A percentile compares a stretch with the other conserved stretches of the same genome.
phyloP scores from a whole-genome alignment of 2,329 filamentous ascomycete genomes.

The Xylariaceae sp. region DNA sequence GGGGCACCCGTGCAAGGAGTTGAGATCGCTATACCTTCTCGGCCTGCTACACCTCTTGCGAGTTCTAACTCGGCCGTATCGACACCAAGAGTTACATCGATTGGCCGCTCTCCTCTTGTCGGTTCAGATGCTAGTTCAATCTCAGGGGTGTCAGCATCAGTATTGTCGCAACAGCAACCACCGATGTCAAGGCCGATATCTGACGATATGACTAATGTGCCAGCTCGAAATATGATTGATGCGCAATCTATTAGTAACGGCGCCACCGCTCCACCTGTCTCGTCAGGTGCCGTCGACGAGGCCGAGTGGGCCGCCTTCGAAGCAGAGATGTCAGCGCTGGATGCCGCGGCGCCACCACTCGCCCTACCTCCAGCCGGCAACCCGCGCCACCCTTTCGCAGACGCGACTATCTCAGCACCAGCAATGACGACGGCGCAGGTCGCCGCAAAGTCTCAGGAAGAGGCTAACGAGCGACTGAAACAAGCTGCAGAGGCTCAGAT shows the following conservation, averaged over 20 bases:
- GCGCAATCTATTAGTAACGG: slow-evolving; percentile 2
- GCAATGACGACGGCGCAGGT: slow-evolving; percentile 62
- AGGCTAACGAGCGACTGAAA: slow-evolving; percentile 48
- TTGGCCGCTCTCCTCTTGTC: slow-evolving; percentile 39
- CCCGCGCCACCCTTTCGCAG: slow-evolving; percentile 32
- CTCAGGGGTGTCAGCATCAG: slow-evolving; percentile 10
- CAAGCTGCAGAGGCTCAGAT: slow-evolving; percentile 53
- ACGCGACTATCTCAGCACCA: slow-evolving; percentile 64
- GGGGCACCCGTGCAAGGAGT: slow-evolving; percentile 52
- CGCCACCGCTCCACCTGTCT: slow-evolving; percentile 1
- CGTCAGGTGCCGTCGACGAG: slow-evolving; percentile 52
- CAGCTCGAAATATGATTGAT: slow-evolving; percentile 1
- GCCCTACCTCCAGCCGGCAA: slow-evolving; percentile 1
- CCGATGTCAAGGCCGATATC: slow-evolving; percentile 24
- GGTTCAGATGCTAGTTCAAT: slow-evolving; percentile 18
- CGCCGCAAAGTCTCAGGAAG: slow-evolving; percentile 48
- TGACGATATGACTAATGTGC: slow-evolving; percentile 21
- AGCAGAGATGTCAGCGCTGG: slow-evolving; percentile 62
- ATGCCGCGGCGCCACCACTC: slow-evolving; percentile 20
- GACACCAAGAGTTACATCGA: slow-evolving; percentile 38
- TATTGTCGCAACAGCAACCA: slow-evolving; percentile 3
- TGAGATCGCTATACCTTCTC: slow-evolving; percentile 60
- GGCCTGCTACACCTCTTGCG: slow-evolving; percentile 56
- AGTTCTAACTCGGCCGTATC: slow-evolving; percentile 42
- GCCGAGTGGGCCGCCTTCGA: slow-evolving; percentile 86